phyloP scores from a whole-genome alignment of 2,329 filamentous ascomycete genomes.

The Verticillium isaacii region DNA sequence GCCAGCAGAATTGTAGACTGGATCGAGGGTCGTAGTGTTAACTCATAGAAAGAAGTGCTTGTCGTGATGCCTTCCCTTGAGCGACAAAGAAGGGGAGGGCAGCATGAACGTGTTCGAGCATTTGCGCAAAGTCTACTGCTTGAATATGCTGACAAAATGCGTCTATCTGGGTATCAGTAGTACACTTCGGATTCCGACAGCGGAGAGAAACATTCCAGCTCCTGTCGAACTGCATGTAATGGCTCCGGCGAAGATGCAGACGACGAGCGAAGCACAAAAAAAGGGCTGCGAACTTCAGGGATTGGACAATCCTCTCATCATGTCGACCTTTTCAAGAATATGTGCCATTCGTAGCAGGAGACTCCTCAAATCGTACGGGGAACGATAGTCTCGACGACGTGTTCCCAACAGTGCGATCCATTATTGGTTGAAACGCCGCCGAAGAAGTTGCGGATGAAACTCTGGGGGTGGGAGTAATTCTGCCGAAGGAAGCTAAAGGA shows the following conservation, averaged over 20 bases:
- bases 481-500: too few species aligned
- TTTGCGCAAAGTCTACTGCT: constrained; percentile 45
- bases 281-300: constrained; percentile 49
- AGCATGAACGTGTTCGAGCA: constrained; percentile 44
- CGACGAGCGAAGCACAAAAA: not conserved
- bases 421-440: too few species aligned
- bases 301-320: constrained; percentile 54
- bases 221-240: too few species aligned
- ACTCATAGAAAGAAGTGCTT: too few species aligned
- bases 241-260: not conserved
- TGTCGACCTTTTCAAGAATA: constrained; percentile 19
- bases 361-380: too few species aligned
- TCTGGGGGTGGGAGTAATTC: too few species aligned
- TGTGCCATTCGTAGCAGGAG: constrained; percentile 44
- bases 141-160: constrained; percentile 41
- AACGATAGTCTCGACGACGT: constrained; percentile 21
- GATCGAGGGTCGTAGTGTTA: too few species aligned
- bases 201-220: constrained; percentile 2
- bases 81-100: constrained; percentile 21
- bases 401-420: not conserved
- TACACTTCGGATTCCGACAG: constrained; percentile 3
- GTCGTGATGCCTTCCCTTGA: constrained; percentile 40
- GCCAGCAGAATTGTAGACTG: too few species aligned
- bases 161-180: not conserved
- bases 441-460: too few species aligned